phyloP scores from a whole-genome alignment of 371 early-diverging fungal genomes.

The Hamiltosporidium tvaerminnensis region DNA sequence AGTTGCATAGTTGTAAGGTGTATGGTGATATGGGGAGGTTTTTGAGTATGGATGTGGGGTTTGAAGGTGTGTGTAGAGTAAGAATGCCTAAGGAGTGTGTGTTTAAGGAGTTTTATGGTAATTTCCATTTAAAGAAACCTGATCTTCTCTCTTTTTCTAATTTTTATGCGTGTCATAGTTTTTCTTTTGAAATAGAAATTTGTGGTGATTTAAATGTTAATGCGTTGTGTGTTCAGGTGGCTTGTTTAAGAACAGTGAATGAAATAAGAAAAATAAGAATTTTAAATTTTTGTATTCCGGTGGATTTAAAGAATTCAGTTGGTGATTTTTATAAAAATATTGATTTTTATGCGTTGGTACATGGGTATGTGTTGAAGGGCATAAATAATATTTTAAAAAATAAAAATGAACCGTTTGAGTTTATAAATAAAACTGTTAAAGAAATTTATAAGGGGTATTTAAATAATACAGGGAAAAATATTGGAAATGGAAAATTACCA shows the following conservation, averaged over 20 bases:
- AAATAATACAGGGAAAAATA: slow-evolving; percentile 7
- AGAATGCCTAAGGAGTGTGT: slow-evolving; percentile 25
- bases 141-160: slow-evolving; percentile 34
- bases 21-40: slow-evolving; percentile 29
- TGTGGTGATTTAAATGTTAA: slow-evolving; percentile 22
- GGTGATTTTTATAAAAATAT: slow-evolving; percentile 10
- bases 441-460: slow-evolving; percentile 15
- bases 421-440: slow-evolving; percentile 15
- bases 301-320: slow-evolving; percentile 5
- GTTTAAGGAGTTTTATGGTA: slow-evolving; percentile 44
- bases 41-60: slow-evolving; percentile 23
- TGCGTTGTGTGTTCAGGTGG: slow-evolving; percentile 46
- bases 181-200: slow-evolving; percentile 42
- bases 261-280: slow-evolving; percentile 41
- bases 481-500: no score
- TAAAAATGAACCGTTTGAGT: slow-evolving; percentile 24
- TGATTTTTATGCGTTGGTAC: slow-evolving; percentile 30
- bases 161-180: slow-evolving; percentile 32
- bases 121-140: slow-evolving; percentile 31
- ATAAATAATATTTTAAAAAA: slow-evolving; percentile 30
- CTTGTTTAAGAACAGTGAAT: slow-evolving; percentile 31
- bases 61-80: slow-evolving; percentile 40
- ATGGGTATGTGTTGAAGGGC: slow-evolving; percentile 32
- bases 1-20: slow-evolving; percentile 25
- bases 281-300: slow-evolving; percentile 35